A percentile compares a stretch with the other conserved stretches of the same genome.
phyloP scores from a whole-genome alignment of 352 stramenopile genomes.

The Phytophthora nicotianae region DNA sequence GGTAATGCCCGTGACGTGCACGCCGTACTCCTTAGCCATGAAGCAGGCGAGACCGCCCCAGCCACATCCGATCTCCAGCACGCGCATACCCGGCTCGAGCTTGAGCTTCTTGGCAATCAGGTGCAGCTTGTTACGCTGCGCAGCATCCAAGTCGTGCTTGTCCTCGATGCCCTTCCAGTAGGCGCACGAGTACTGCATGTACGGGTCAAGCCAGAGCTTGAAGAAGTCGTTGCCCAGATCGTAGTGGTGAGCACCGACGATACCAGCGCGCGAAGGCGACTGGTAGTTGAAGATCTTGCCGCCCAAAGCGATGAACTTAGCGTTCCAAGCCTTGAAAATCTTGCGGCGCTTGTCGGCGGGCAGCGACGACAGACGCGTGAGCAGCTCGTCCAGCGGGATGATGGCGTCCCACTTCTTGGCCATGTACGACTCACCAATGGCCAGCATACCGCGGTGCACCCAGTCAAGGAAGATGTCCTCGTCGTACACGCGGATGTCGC shows the following conservation, averaged over 20 bases:
- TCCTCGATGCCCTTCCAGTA: slow-evolving; percentile 84
- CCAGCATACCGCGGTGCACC: slow-evolving; percentile 84
- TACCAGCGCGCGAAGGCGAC: slow-evolving; percentile 80
- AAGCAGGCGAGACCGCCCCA: slow-evolving; percentile 91
- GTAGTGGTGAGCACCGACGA: slow-evolving; percentile 87
- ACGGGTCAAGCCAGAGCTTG: slow-evolving; percentile 87
- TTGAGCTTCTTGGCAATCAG: slow-evolving; percentile 89
- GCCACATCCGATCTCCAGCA: slow-evolving; percentile 90
- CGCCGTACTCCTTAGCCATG: slow-evolving; percentile 86
- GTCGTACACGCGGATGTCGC: slow-evolving; percentile 84
- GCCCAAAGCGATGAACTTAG: slow-evolving; percentile 76
- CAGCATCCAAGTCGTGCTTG: slow-evolving; percentile 78
- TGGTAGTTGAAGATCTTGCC: slow-evolving; percentile 90
- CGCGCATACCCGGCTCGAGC: slow-evolving; percentile 80
- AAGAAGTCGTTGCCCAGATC: slow-evolving; percentile 91
- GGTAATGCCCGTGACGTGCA: slow-evolving; percentile 89
- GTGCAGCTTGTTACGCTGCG: slow-evolving; percentile 88
- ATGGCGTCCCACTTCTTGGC: slow-evolving; percentile 87
- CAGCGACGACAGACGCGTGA: slow-evolving; percentile 75
- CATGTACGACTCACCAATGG: slow-evolving; percentile 90
- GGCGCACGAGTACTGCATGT: slow-evolving; percentile 89
- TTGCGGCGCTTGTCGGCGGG: slow-evolving; percentile 77
- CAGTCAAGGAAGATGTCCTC: slow-evolving; percentile 88
- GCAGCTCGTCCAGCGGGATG: slow-evolving; percentile 76
- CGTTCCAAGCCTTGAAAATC: slow-evolving; percentile 89